Conservation (phyloP, 805 yeast species). For the Lipomyces mesembrius region DNA sequence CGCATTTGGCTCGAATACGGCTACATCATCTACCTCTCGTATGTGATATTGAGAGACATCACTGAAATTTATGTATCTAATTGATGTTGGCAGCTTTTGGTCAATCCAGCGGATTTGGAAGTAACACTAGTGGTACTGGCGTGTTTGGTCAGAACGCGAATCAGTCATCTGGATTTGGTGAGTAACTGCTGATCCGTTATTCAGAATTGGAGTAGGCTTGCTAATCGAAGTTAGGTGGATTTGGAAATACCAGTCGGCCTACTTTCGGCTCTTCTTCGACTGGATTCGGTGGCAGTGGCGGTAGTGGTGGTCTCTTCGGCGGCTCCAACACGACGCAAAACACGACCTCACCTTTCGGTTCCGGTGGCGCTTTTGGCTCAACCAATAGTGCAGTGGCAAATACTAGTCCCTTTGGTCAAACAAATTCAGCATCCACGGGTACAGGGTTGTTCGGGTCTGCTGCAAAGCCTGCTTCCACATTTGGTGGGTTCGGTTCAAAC, state of each 20-base stretch:
- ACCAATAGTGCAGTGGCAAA: conserved; percentile 22
- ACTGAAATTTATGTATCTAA: not conserved
- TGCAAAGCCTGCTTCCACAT: conserved; percentile 32
- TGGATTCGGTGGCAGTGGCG: conserved; percentile 36
- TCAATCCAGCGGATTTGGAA: conserved; percentile 17
- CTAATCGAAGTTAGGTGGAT: conserved; percentile 27
- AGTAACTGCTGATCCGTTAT: conserved; percentile 4
- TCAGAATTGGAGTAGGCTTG: not conserved
- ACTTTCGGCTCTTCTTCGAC: conserved; percentile 31
- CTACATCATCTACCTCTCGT: conserved; percentile 16
- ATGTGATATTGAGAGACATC: not conserved
- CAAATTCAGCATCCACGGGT: conserved; percentile 23
- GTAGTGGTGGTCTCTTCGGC: conserved; percentile 36
- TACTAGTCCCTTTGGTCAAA: conserved; percentile 37
- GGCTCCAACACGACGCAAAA: conserved; percentile 10
- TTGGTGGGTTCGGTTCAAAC: conserved; percentile 40
- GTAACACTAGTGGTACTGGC: conserved; percentile 32
- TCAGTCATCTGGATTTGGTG: conserved; percentile 35
- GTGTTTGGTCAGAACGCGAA: conserved; percentile 51
- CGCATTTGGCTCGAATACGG: conserved; percentile 25
- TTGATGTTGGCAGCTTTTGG: conserved; percentile 15
- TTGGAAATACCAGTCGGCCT: conserved; percentile 30
- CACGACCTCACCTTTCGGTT: conserved; percentile 30
- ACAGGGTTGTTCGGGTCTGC: conserved; percentile 38
- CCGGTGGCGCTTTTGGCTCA: conserved; percentile 34